Evolutionary conservation across 805 yeast genomes (phyloP).

Genomic region (Zygosaccharomyces bailii): DNA sequence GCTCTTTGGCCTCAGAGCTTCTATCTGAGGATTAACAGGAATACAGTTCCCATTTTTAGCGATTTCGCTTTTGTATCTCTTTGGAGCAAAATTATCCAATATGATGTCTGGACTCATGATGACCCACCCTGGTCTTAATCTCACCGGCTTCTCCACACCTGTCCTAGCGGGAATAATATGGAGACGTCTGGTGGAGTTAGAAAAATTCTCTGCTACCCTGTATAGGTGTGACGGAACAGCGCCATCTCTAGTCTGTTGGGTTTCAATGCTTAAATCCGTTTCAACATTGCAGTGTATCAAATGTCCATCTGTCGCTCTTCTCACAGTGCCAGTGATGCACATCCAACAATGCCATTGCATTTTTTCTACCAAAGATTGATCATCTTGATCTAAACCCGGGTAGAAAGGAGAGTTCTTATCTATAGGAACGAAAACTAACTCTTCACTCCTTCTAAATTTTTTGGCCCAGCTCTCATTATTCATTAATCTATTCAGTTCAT

Average conservation of each 20-base stretch:
- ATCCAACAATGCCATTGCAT: slow-evolving; percentile 97
- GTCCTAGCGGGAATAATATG: slow-evolving; percentile 79
- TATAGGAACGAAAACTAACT: slow-evolving; percentile 76
- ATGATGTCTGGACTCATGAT: slow-evolving; percentile 80
- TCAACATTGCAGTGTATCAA: slow-evolving; percentile 89
- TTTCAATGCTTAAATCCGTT: slow-evolving; percentile 79
- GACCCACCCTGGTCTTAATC: slow-evolving; percentile 85
- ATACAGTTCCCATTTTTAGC: slow-evolving; percentile 49
- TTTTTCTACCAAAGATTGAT: slow-evolving; percentile 52
- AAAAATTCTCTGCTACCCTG: slow-evolving; percentile 82
- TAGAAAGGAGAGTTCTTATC: slow-evolving; percentile 60
- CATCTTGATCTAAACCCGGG: slow-evolving; percentile 53
- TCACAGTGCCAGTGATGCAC: slow-evolving; percentile 93
- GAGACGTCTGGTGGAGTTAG: slow-evolving; percentile 73
- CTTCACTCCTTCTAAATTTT: slow-evolving; percentile 85
- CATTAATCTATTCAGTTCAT: slow-evolving; percentile 55
- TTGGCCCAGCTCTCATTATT: slow-evolving; percentile 53
- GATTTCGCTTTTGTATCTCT: slow-evolving; percentile 44
- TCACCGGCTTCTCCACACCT: slow-evolving; percentile 61
- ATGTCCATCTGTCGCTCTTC: slow-evolving; percentile 79
- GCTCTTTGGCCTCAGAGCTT: slow-evolving; percentile 76
- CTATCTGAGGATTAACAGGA: slow-evolving; percentile 71
- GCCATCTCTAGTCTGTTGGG: slow-evolving; percentile 38
- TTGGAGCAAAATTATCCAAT: slow-evolving; percentile 61
- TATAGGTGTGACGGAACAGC: slow-evolving; percentile 75